Conservation (phyloP, 2,329 filamentous ascomycete species). For the Colletotrichum sp. region DNA sequence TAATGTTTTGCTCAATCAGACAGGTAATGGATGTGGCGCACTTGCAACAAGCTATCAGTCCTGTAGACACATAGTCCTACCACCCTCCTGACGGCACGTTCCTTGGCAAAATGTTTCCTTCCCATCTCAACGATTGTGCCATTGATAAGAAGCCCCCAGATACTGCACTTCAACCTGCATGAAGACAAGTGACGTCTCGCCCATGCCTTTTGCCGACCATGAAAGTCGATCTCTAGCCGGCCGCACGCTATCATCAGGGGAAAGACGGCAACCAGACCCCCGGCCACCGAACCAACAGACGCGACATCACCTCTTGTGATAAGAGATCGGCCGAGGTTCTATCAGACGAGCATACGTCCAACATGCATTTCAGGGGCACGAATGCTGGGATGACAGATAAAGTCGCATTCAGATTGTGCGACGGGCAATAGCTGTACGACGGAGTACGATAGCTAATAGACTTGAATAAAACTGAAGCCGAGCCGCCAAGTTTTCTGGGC, state of each 20-base stretch:
- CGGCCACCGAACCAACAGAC: neutral
- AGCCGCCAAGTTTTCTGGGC: neutral
- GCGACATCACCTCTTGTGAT: neutral
- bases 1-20: neutral
- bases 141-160: neutral
- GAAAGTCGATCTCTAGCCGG: neutral
- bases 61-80: neutral
- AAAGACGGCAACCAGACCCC: neutral
- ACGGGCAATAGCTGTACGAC: neutral
- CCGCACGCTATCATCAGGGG: neutral
- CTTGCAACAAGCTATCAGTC: neutral
- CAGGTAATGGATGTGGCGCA: rapidly evolving
- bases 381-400: neutral
- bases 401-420: neutral
- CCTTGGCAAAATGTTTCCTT: neutral
- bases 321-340: neutral
- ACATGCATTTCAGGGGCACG: neutral
- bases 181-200: neutral
- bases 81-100: neutral
- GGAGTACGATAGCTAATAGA: neutral
- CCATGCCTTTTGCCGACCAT: neutral
- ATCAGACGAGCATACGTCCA: neutral
- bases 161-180: neutral
- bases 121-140: neutral
- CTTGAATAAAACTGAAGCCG: neutral